These are phyloP conservation scores for Lentinula novae-zelandiae DNA, from an alignment of 1,284 basidiomycete species.

Conservation along the genomic window DNA sequence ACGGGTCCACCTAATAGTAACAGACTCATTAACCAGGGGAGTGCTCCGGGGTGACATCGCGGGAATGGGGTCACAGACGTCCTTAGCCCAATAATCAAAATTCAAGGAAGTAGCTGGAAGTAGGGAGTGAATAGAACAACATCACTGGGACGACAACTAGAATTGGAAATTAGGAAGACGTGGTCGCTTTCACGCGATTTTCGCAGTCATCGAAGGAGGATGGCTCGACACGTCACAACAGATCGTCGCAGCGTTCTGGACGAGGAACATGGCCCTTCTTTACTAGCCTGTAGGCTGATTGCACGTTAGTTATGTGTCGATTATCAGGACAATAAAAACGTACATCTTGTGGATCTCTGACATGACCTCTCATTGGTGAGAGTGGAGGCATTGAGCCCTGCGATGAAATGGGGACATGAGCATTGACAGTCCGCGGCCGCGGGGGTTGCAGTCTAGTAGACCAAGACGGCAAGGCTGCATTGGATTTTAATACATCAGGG, in stretches of 20 bases:
- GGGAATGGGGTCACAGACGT: neutral
- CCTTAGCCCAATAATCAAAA: neutral
- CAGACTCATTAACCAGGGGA: neutral
- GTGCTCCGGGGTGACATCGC: constrained; percentile 6
- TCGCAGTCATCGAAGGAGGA: neutral
- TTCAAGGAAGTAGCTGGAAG: neutral
- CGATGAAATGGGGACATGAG: neutral
- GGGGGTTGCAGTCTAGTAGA: neutral
- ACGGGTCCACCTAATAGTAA: neutral
- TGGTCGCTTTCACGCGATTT: neutral
- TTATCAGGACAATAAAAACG: neutral
- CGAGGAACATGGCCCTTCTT: neutral
- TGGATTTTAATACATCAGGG: neutral
- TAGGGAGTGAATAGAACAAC: neutral
- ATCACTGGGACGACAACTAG: neutral
- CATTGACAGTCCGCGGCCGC: neutral
- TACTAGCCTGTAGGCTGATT: neutral
- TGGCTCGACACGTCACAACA: neutral
- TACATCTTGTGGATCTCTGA: neutral
- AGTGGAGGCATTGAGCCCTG: neutral
- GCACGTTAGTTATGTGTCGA: neutral
- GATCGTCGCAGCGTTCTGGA: neutral
- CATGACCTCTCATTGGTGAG: neutral
- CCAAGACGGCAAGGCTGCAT: neutral
- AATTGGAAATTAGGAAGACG: neutral